Evolutionary conservation across 1,139 yeast genomes (phyloP).

Genomic region (Maudiozyma humilis): DNA sequence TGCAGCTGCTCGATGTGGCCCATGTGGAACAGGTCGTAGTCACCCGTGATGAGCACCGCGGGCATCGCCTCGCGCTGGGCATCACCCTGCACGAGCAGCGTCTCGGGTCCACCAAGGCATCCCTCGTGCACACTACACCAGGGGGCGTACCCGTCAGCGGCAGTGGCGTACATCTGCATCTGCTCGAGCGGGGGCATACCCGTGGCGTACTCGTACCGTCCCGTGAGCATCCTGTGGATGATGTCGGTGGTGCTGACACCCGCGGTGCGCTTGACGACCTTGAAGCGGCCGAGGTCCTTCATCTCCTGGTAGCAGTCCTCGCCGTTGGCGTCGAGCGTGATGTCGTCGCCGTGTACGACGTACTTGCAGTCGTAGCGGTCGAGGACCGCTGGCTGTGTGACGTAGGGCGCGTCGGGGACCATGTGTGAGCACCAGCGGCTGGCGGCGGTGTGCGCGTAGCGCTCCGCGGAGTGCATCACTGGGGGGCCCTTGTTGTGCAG

Average conservation of each 20-base stretch:
- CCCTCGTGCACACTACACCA: constrained; percentile 52
- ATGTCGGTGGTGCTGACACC: constrained; percentile 92
- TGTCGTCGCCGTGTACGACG: constrained; percentile 97
- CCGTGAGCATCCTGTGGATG: constrained; percentile 79
- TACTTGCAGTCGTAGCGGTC: constrained; percentile 66
- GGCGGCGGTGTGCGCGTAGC: constrained; percentile 75
- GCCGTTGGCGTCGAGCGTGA: constrained; percentile 92
- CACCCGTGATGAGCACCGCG: constrained; percentile 47
- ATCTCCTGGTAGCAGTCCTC: constrained; percentile 82
- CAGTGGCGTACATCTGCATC: constrained; percentile 58
- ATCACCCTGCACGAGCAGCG: constrained; percentile 28
- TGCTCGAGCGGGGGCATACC: constrained; percentile 25
- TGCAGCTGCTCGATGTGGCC: constrained; percentile 67
- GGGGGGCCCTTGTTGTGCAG: constrained; percentile 70
- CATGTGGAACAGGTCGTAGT: constrained; percentile 86
- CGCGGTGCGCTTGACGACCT: constrained; percentile 85
- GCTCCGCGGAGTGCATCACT: constrained; percentile 76
- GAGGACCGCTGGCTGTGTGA: constrained; percentile 81
- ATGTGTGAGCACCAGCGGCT: constrained; percentile 82
- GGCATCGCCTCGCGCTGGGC: neutral
- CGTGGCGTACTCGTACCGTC: constrained; percentile 16
- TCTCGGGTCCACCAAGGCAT: constrained; percentile 23
- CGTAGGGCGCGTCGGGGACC: constrained; percentile 81
- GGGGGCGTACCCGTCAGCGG: constrained; percentile 49
- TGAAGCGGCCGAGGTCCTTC: constrained; percentile 77